Evolutionary conservation across 2,329 filamentous ascomycete genomes (phyloP), one percentile per base, ranked within the genome.

Genomic region (Xylaria sp.): DNA sequence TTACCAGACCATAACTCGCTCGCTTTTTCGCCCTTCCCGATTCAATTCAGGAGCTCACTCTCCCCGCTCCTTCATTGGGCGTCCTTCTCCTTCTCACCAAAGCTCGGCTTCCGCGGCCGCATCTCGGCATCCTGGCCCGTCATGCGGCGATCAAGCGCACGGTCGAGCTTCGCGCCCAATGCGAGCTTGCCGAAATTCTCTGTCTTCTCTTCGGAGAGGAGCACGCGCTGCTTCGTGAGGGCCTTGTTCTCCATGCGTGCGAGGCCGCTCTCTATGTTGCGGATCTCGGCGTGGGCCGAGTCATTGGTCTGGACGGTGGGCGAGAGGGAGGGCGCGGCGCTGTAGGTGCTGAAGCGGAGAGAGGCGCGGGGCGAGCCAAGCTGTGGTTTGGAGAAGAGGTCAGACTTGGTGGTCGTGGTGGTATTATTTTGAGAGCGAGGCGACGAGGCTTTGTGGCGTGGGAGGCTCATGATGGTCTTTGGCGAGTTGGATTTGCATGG

Each of bases 171-270:
- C 62, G 92, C 92, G 52, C 92, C 90, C 55, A 96, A 83, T 44
- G 92, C 92, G 60, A 96, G 83, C 78, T 95, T 95, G 78, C 86
- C 87, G 75, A 96, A 80, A 72, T 89, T 87, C 69, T 91, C 89
- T 18, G 82, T 85, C 81, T 96, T 95, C 75, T 93, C 86, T 64
- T 88, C 84, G 72, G 81, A 89, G 64, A 92, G 84, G 59, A 85
- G 80, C 71, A 92, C 92, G 67, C 92, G 88, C 78, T 97, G 92
- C 69, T 88, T 84, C 67, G 85, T 79, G 34, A 96, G 85, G 53
- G 89, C 89, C 76, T 91, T 91, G 80, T 96, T 94, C 75, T 95
- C 90, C 77, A 97, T 89, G 70, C 92, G 90, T 70, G 91, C 87
- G 65, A 96, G 84, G 61, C 89, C 88, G 62, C 87, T 84, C 68